Conservation (phyloP, 805 yeast species). For the Saccharomyces eubayanus region DNA sequence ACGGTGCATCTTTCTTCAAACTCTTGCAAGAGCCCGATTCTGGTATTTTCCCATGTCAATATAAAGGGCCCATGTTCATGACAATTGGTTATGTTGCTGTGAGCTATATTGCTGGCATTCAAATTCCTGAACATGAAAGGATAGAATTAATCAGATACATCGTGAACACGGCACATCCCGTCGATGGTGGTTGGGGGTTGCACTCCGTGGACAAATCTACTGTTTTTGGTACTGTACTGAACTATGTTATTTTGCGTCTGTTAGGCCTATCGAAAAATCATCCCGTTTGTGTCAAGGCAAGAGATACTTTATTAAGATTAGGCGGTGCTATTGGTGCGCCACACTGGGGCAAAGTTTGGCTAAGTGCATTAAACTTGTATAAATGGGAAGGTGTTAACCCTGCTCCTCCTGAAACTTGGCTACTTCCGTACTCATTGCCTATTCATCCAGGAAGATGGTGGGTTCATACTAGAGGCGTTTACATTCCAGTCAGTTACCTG, state of each 20-base stretch:
- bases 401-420: conserved; percentile 93
- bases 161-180: conserved; percentile 90
- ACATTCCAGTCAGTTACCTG: conserved; percentile 77
- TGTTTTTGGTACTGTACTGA: conserved; percentile 86
- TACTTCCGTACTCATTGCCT: conserved; percentile 71
- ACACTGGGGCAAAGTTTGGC: conserved; percentile 97
- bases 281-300: conserved; percentile 69
- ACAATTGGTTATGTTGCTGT: conserved; percentile 79
- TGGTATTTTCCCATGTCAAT: conserved; percentile 89
- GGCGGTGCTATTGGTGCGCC: conserved; percentile 92
- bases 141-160: conserved; percentile 75
- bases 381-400: conserved; percentile 97
- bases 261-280: conserved; percentile 70
- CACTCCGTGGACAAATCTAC: conserved; percentile 90
- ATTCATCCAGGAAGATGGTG: conserved; percentile 97
- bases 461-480: conserved; percentile 95
- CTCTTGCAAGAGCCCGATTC: conserved; percentile 62
- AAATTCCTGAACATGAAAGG: conserved; percentile 57
- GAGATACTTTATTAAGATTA: conserved; percentile 54
- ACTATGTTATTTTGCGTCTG: conserved; percentile 73
- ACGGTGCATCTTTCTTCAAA: conserved; percentile 65
- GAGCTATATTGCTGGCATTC: conserved; percentile 57
- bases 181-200: conserved; percentile 99
- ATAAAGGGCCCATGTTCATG: conserved; percentile 98
- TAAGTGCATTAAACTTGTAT: conserved; percentile 70